Evolutionary conservation across 495 filamentous ascomycete genomes (phyloP).

Genomic region (Chaetomium tenue): DNA sequence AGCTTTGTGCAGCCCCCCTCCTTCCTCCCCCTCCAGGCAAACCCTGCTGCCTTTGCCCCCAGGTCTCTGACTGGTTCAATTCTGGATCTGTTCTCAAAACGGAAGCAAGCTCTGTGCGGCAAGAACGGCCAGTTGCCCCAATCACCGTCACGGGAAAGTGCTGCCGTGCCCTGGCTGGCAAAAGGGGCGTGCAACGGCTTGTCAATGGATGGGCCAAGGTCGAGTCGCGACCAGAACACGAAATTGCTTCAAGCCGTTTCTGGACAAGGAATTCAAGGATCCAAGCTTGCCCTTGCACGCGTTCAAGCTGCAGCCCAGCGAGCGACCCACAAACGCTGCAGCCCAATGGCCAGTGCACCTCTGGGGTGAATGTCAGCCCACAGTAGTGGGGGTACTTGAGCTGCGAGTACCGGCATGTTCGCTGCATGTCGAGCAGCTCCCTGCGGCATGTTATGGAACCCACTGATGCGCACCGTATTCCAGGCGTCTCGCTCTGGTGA

Average conservation of each 20-base stretch:
- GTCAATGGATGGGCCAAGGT: slow-evolving; percentile 22
- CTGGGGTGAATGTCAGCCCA: slow-evolving; percentile 23
- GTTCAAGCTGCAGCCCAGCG: slow-evolving; percentile 33
- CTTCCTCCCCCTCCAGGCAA: background rate
- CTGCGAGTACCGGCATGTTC: slow-evolving; percentile 31
- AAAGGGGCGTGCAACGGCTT: slow-evolving; percentile 22
- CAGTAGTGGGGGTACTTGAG: slow-evolving; percentile 24
- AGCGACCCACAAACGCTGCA: slow-evolving; percentile 24
- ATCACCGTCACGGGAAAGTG: slow-evolving; percentile 10
- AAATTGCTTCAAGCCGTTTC: slow-evolving; percentile 41
- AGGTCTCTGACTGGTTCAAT: slow-evolving; percentile 12
- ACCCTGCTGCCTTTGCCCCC: background rate
- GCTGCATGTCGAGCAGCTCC: background rate
- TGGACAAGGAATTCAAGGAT: slow-evolving; percentile 38
- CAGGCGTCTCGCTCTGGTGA: background rate
- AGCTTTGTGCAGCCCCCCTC: background rate
- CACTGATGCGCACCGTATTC: slow-evolving; percentile 1
- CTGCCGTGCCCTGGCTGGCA: slow-evolving; percentile 20
- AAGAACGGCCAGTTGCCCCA: slow-evolving; percentile 1
- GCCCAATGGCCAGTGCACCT: slow-evolving; percentile 30
- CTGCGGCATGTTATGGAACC: background rate
- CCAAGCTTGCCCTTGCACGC: slow-evolving; percentile 28
- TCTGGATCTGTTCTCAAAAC: slow-evolving; percentile 8
- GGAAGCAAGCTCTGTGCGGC: slow-evolving; percentile 16
- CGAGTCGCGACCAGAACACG: slow-evolving; percentile 34